These are phyloP conservation scores for Phanerochaete carnosa DNA, from an alignment of 768 basidiomycete genomes.

Conservation along the genomic window DNA sequence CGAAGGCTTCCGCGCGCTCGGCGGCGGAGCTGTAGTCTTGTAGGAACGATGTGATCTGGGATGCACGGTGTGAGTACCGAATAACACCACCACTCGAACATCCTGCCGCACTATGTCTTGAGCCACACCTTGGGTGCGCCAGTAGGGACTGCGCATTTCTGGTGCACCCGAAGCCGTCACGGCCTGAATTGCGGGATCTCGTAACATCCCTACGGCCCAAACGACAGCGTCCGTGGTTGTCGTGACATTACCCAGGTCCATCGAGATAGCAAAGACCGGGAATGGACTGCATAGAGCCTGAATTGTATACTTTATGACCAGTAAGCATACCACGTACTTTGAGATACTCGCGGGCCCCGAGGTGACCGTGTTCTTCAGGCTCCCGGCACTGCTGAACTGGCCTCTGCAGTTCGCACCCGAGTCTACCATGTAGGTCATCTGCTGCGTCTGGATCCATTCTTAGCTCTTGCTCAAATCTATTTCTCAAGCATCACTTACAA, in stretches of 20 bases:
- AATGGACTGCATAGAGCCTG: conserved; percentile 9
- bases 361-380: conserved; percentile 9
- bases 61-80: not conserved
- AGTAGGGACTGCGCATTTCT: conserved; percentile 19
- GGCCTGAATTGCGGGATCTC: conserved; percentile 24
- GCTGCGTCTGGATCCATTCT: conserved; percentile 1
- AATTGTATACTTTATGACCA: too few relatives aligned
- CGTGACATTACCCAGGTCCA: conserved; percentile 23
- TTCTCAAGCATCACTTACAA: not conserved
- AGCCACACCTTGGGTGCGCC: conserved; percentile 2
- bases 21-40: conserved; percentile 18
- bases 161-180: conserved; percentile 7
- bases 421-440: conserved; percentile 14
- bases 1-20: conserved; percentile 17
- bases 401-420: conserved; percentile 9
- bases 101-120: conserved; percentile 13
- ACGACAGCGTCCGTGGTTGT: conserved; percentile 18
- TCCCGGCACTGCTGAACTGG: conserved; percentile 17
- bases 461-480: not conserved
- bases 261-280: conserved; percentile 23
- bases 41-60: conserved; percentile 19
- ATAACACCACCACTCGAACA: not conserved
- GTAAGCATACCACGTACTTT: conserved; percentile 7
- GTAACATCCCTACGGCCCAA: conserved; percentile 26
- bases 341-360: conserved; percentile 13